Percentiles rank a stretch among this genome's conserved stretches.
phyloP scores from a whole-genome alignment of 2,329 filamentous ascomycete species.

The Metarhizium anisopliae region DNA sequence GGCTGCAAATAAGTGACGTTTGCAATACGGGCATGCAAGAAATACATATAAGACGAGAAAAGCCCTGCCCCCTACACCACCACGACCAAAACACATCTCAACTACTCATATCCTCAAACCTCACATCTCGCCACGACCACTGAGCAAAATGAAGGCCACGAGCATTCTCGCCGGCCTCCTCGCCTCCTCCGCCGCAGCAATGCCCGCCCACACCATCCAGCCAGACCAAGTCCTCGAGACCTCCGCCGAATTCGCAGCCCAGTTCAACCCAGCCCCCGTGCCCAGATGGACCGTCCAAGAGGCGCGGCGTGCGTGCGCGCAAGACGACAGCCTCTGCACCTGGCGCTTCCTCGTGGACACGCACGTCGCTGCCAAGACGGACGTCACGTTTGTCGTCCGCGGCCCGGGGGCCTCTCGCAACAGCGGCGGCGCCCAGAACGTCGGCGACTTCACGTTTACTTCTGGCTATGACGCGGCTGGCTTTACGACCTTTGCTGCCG shows the following conservation, averaged over 20 bases:
- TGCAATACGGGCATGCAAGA: too few species aligned
- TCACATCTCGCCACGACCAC: not conserved
- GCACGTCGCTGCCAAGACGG: conserved; percentile 19
- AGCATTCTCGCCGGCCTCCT: conserved; percentile 25
- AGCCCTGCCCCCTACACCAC: not conserved
- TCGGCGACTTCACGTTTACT: conserved; percentile 41
- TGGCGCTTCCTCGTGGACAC: conserved; percentile 36
- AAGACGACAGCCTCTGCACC: conserved; percentile 29
- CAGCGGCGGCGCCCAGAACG: conserved; percentile 31
- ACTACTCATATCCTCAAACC: not conserved
- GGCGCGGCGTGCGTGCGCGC: conserved; percentile 30
- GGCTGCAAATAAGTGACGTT: too few species aligned
- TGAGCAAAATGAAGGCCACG: conserved; percentile 31
- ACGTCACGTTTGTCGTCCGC: conserved; percentile 31
- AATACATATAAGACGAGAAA: too few species aligned
- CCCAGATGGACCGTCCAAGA: conserved; percentile 33
- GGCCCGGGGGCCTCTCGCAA: conserved; percentile 23
- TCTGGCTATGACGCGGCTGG: conserved; percentile 23
- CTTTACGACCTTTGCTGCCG: conserved; percentile 46
- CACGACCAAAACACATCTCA: not conserved
- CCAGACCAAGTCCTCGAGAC: conserved; percentile 26
- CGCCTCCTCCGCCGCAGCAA: conserved; percentile 24
- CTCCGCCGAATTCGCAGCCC: not conserved
- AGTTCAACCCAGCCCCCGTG: conserved; percentile 12
- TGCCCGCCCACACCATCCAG: conserved; percentile 21